These are phyloP conservation scores for Ganoderma multipileum DNA, from an alignment of 1,284 basidiomycete species.

Conservation along the genomic window DNA sequence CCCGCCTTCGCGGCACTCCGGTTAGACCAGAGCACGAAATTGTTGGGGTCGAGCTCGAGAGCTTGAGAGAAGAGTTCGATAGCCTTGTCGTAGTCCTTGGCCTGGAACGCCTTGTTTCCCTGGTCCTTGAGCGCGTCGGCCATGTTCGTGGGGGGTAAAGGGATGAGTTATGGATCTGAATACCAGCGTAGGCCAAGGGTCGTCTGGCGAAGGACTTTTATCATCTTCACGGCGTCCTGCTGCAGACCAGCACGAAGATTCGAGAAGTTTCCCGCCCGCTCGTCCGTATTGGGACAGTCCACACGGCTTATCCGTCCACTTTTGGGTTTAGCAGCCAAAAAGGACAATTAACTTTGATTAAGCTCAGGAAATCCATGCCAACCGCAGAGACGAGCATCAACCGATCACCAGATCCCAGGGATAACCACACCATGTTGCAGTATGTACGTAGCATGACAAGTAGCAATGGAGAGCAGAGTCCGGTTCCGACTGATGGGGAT, in stretches of 20 bases:
- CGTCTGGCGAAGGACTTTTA: constrained; percentile 22
- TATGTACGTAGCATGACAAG: not conserved
- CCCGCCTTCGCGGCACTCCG: constrained; percentile 90
- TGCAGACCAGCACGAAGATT: constrained; percentile 12
- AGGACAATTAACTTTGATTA: not conserved
- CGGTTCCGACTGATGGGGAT: not conserved
- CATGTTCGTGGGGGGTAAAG: constrained; percentile 26
- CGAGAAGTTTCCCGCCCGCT: constrained; percentile 18
- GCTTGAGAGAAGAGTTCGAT: constrained; percentile 90
- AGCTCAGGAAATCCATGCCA: not conserved
- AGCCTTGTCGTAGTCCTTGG: constrained; percentile 91
- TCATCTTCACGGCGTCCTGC: constrained; percentile 20
- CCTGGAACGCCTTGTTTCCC: constrained; percentile 96
- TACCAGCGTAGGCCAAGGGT: constrained; percentile 2
- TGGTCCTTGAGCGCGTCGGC: constrained; percentile 81
- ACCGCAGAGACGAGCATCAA: not conserved
- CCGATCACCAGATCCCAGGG: not conserved
- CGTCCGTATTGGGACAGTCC: constrained; percentile 6
- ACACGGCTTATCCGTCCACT: constrained; percentile 1
- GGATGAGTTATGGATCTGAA: constrained; percentile 5
- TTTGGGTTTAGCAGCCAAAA: not conserved
- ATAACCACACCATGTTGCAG: not conserved
- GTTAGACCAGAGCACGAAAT: constrained; percentile 94
- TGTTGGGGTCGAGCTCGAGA: constrained; percentile 82
- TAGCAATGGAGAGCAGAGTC: not conserved